Evolutionary conservation across 2,329 filamentous ascomycete genomes (phyloP).

Genomic region (Neodidymelliopsis sp.): DNA sequence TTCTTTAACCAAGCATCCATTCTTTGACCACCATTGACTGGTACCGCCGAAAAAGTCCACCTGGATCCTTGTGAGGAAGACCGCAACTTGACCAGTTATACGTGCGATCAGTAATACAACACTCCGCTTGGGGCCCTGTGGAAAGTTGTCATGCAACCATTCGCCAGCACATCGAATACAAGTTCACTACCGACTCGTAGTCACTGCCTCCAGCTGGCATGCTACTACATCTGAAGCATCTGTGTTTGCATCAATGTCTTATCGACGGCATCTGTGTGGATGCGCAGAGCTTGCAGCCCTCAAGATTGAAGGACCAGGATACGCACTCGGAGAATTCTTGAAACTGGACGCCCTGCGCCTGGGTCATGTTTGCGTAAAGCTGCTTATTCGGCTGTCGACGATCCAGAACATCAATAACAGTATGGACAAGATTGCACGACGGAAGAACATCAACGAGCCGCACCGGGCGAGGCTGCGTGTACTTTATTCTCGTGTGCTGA

Average conservation of each 20-base stretch:
- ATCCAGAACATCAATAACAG: conserved; percentile 2
- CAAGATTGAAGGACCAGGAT: conserved; percentile 5
- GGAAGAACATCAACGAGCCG: not conserved
- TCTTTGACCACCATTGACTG: no score
- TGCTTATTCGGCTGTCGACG: not conserved
- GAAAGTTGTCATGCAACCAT: no score
- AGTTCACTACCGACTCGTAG: no score
- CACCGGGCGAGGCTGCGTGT: not conserved
- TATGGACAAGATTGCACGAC: conserved; percentile 1
- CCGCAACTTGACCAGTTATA: no score
- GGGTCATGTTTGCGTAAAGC: conserved; percentile 4
- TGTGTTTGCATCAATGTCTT: not conserved
- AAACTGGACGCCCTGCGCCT: conserved; percentile 11
- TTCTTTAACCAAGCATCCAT: no score
- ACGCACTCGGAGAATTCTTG: conserved; percentile 1
- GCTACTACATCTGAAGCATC: not conserved
- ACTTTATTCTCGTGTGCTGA: conserved; percentile 3
- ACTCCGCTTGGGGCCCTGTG: no score
- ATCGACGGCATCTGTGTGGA: not conserved
- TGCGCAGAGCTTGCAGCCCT: not conserved
- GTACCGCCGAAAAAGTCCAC: no score
- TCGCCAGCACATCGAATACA: no score
- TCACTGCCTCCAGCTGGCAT: not conserved
- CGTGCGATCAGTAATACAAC: no score
- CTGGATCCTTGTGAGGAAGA: no score